Percentiles rank a stretch among this genome's conserved stretches.
These are phyloP conservation scores for Ogataea kodamae DNA, from an alignment of 805 yeast species.

Conservation along the genomic window DNA sequence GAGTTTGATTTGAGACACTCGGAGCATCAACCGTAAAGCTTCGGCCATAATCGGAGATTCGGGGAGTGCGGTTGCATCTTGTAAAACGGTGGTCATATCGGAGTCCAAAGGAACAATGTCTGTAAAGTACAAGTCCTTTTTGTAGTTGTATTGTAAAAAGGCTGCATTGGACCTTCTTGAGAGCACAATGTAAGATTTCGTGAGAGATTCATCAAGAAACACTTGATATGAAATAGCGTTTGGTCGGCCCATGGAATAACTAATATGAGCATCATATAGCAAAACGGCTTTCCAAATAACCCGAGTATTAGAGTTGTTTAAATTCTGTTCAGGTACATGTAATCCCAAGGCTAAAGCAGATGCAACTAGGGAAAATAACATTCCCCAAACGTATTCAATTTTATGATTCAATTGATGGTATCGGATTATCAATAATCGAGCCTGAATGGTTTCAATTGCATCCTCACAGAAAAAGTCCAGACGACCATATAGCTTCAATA, in stretches of 20 bases:
- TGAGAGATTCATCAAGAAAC: background rate
- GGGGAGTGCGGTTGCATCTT: background rate
- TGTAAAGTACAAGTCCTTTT: slow-evolving; percentile 2
- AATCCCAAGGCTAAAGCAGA: slow-evolving; percentile 5
- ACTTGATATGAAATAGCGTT: background rate
- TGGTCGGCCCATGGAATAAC: slow-evolving; percentile 2
- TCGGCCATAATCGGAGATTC: background rate
- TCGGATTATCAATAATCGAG: slow-evolving; percentile 8
- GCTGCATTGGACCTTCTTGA: slow-evolving; percentile 1
- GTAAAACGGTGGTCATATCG: background rate
- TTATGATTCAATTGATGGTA: slow-evolving; percentile 4
- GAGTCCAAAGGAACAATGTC: slow-evolving; percentile 6
- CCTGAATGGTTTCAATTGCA: slow-evolving; percentile 7
- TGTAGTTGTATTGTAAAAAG: background rate
- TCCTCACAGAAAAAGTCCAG: slow-evolving; percentile 5
- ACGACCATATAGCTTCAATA: slow-evolving; percentile 5
- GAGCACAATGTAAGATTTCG: background rate
- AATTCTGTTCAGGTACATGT: background rate
- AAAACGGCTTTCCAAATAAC: slow-evolving; percentile 8
- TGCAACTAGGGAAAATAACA: slow-evolving; percentile 8
- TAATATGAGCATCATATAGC: slow-evolving; percentile 6
- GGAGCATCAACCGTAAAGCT: slow-evolving; percentile 4
- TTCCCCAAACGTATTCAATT: slow-evolving; percentile 8
- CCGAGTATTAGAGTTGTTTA: too few species aligned
- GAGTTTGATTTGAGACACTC: slow-evolving; percentile 11